These are phyloP conservation scores for Pistacia vera DNA, from an alignment of 345 rosid species.

Conservation along the genomic window DNA sequence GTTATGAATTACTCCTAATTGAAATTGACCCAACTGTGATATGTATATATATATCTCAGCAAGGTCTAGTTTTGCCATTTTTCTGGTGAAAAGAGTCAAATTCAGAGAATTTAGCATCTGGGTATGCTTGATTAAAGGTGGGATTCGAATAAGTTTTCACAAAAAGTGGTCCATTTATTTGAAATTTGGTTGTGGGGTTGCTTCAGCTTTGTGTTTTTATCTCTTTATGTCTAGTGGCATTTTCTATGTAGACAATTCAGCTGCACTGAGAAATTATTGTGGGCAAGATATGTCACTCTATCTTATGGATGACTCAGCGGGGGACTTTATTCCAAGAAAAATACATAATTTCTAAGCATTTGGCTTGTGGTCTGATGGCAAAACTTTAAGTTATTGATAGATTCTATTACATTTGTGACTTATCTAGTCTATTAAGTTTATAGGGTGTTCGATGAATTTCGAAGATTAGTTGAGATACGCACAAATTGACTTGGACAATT, in stretches of 20 bases:
- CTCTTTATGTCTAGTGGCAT: constrained; percentile 3
- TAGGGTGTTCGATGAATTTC: too few relatives aligned
- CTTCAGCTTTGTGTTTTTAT: background rate
- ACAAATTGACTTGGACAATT: too few relatives aligned
- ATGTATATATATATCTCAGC: background rate
- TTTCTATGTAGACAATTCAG: background rate
- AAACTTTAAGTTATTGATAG: too few relatives aligned
- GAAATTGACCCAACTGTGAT: background rate
- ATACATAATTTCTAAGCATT: too few relatives aligned
- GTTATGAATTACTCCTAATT: too few relatives aligned
- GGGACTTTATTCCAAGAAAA: too few relatives aligned
- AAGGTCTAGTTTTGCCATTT: background rate
- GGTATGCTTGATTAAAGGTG: background rate
- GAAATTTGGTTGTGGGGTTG: background rate
- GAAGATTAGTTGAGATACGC: too few relatives aligned
- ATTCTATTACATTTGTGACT: too few relatives aligned
- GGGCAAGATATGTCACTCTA: background rate
- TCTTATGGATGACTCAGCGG: too few relatives aligned
- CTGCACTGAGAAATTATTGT: background rate
- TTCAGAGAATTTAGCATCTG: background rate
- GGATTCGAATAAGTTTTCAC: background rate
- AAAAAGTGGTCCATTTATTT: background rate
- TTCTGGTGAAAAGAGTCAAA: background rate
- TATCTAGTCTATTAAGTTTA: too few relatives aligned
- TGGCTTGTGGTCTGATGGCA: too few relatives aligned